Conservation (phyloP, 441 rosid species). For the Populus hybrid region DNA sequence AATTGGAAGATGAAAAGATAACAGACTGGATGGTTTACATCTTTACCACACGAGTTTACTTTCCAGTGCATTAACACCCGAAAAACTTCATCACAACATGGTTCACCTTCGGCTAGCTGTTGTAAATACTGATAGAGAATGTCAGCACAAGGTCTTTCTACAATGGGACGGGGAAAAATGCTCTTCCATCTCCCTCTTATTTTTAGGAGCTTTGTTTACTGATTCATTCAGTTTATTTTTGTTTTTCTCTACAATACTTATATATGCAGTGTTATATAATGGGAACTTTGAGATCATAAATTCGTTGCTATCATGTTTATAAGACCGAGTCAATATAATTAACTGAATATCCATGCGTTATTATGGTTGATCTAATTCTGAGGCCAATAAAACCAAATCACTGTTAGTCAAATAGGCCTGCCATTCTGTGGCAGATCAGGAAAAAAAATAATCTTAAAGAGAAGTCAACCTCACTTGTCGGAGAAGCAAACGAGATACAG, state of each 20-base stretch:
- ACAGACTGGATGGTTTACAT: not conserved
- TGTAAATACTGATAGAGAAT: not conserved
- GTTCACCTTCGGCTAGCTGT: not conserved
- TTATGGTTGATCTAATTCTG: not conserved
- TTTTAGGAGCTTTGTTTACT: not conserved
- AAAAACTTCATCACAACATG: not conserved
- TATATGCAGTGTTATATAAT: too few relatives aligned
- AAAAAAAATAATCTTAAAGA: too few relatives aligned
- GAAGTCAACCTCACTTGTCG: not conserved
- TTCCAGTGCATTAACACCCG: not conserved
- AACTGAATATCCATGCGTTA: not conserved
- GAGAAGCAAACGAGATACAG: not conserved
- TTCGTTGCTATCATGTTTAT: too few relatives aligned
- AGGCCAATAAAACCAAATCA: not conserved
- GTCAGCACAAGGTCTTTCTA: not conserved
- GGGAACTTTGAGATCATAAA: not conserved
- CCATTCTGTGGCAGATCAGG: not conserved
- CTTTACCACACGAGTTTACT: not conserved
- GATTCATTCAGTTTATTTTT: not conserved
- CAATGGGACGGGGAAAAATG: not conserved
- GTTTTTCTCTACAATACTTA: too few relatives aligned
- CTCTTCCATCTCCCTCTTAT: not conserved
- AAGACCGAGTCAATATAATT: not conserved
- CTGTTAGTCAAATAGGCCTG: not conserved
- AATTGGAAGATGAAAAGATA: constrained; percentile 33